Conservation (phyloP, 1,139 yeast species). For the Geotrichum bryndzae region DNA sequence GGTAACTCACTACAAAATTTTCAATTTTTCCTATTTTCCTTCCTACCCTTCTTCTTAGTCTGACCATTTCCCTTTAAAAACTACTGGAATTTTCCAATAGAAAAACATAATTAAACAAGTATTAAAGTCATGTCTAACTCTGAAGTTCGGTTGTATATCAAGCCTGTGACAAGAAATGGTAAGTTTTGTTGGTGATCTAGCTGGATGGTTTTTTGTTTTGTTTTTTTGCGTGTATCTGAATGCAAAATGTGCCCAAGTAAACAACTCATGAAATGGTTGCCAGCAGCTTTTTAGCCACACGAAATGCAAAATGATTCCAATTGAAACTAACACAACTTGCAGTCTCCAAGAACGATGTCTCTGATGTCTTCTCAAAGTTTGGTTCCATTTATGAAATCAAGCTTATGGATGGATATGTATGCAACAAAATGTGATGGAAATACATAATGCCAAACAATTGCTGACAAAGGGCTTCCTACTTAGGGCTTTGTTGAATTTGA, state of each 20-base stretch:
- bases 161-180: conserved; percentile 24
- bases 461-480: neutral
- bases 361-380: conserved; percentile 53
- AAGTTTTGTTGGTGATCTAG: conserved; percentile 3
- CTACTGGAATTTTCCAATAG: neutral
- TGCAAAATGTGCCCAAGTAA: neutral
- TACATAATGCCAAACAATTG: neutral
- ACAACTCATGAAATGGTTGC: neutral
- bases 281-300: neutral
- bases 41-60: neutral
- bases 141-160: conserved; percentile 21
- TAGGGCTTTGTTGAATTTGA: conserved; percentile 28
- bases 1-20: neutral
- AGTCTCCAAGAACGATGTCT: conserved; percentile 60
- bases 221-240: neutral
- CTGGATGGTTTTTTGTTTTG: neutral
- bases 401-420: conserved; percentile 69
- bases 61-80: neutral
- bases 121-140: conserved; percentile 19
- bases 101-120: neutral
- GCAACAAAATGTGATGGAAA: neutral
- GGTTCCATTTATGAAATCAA: conserved; percentile 65
- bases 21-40: neutral
- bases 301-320: neutral
- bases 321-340: neutral